These are phyloP conservation scores for Peterozyma xylosa DNA, from an alignment of 805 yeast species.

Conservation along the genomic window DNA sequence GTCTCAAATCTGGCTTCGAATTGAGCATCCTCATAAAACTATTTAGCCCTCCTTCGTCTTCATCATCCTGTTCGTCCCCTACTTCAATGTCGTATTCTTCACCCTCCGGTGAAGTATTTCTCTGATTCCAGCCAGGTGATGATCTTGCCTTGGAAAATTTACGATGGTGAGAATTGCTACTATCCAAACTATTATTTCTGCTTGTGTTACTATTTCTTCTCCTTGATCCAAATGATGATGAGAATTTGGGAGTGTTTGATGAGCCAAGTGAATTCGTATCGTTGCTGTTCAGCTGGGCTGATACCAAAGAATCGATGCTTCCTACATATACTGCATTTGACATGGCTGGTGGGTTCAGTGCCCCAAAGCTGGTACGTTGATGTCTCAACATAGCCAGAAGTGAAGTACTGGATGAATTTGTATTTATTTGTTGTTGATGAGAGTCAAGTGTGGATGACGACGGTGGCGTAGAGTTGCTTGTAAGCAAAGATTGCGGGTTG, in stretches of 20 bases:
- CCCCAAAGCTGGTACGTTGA: conserved; percentile 12
- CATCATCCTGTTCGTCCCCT: background rate
- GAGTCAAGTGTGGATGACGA: conserved; percentile 7
- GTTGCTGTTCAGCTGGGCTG: background rate
- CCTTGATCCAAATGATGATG: conserved; percentile 69
- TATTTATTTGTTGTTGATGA: conserved; percentile 21
- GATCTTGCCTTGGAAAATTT: conserved; percentile 12
- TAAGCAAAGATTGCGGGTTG: too few relatives aligned
- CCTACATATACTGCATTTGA: conserved; percentile 4
- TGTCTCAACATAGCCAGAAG: conserved; percentile 44
- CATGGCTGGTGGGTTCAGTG: conserved; percentile 4
- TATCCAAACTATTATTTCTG: conserved; percentile 22
- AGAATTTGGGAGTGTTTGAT: conserved; percentile 46
- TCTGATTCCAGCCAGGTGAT: conserved; percentile 9
- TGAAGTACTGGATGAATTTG: conserved; percentile 45
- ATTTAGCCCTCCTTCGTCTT: conserved; percentile 23
- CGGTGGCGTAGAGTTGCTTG: conserved; percentile 25
- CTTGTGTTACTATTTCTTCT: conserved; percentile 16
- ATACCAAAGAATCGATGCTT: conserved; percentile 14
- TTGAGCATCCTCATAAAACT: conserved; percentile 26
- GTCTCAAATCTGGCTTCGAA: conserved; percentile 26
- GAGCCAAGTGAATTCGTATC: conserved; percentile 7
- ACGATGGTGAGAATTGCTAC: conserved; percentile 2
- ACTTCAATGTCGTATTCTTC: background rate
- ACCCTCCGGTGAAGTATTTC: conserved; percentile 9